Evolutionary conservation across 345 rosid species (phyloP).

Genomic region (Eutrema yunnanense): DNA sequence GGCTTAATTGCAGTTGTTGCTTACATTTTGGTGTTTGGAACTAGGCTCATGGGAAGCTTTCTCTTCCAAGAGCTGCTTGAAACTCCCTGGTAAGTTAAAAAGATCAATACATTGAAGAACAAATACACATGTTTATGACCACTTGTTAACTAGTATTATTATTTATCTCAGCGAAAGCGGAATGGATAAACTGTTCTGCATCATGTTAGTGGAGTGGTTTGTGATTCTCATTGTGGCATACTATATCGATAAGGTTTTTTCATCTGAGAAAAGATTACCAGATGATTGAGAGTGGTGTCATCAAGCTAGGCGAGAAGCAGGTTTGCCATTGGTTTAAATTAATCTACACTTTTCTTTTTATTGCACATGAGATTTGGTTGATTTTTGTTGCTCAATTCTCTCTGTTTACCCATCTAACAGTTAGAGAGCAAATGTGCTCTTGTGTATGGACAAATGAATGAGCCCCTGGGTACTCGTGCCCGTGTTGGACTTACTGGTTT

Average conservation of each 20-base stretch:
- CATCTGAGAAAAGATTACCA: conserved; percentile 52
- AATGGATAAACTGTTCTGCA: conserved; percentile 52
- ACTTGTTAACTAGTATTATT: conserved; percentile 8
- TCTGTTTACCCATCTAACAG: too few relatives aligned
- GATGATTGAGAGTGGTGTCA: too few relatives aligned
- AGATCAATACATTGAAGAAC: background rate
- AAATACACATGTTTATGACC: background rate
- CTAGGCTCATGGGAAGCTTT: conserved; percentile 74
- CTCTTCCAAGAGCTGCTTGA: conserved; percentile 53
- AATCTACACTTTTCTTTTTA: too few relatives aligned
- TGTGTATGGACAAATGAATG: too few relatives aligned
- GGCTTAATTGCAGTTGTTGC: conserved; percentile 47
- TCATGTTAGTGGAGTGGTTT: conserved; percentile 74
- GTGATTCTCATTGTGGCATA: conserved; percentile 53
- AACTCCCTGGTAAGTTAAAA: conserved; percentile 67
- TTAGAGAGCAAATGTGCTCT: too few relatives aligned
- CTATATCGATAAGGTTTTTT: conserved; percentile 41
- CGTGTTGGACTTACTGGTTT: too few relatives aligned
- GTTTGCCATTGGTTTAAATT: too few relatives aligned
- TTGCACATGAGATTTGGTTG: too few relatives aligned
- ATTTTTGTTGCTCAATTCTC: too few relatives aligned
- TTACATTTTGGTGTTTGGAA: conserved; percentile 65
- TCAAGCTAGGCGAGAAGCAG: too few relatives aligned
- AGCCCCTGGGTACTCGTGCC: too few relatives aligned
- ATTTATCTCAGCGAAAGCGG: conserved; percentile 61